A percentile compares a stretch with the other conserved stretches of the same genome.
Conservation (phyloP, 176 grass and related monocot genomes). For the Aegilops tauschii region DNA sequence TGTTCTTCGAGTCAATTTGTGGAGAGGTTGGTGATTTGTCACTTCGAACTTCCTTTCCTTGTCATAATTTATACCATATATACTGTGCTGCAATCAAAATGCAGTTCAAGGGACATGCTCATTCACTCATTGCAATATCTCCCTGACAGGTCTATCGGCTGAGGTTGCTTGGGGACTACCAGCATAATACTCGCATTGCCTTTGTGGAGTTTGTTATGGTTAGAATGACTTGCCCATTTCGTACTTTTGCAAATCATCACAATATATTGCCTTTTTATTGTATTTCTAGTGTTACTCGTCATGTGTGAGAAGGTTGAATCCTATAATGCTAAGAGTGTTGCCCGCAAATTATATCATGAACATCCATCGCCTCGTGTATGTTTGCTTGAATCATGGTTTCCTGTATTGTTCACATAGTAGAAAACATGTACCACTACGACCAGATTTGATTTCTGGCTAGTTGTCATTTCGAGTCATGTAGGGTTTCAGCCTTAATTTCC, state of each 20-base stretch:
- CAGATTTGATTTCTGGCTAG: neutral
- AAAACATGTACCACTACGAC: neutral
- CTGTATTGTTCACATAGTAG: neutral
- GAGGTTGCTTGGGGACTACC: conserved; percentile 97
- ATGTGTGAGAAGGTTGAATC: neutral
- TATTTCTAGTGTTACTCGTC: neutral
- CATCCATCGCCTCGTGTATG: neutral
- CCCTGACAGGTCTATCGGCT: conserved; percentile 75
- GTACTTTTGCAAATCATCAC: neutral
- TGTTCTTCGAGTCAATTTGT: conserved; percentile 98
- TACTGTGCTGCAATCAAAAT: conserved; percentile 1
- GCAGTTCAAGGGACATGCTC: conserved; percentile 13
- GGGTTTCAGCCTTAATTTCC: neutral
- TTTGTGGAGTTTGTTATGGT: conserved; percentile 99
- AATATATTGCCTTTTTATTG: neutral
- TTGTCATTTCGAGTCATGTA: neutral
- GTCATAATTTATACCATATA: neutral
- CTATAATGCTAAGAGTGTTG: neutral
- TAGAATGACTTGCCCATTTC: conserved; percentile 18
- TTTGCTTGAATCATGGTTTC: conserved; percentile 9
- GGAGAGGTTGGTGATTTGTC: conserved; percentile 72
- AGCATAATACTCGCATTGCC: conserved; percentile 93
- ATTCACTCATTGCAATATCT: conserved; percentile 16
- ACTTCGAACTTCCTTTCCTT: conserved; percentile 16
- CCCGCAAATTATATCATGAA: neutral